Percentiles rank a stretch among this genome's conserved stretches.
Evolutionary conservation across 1,284 basidiomycete genomes (phyloP).

Genomic region (Apiotrichum sp.): DNA sequence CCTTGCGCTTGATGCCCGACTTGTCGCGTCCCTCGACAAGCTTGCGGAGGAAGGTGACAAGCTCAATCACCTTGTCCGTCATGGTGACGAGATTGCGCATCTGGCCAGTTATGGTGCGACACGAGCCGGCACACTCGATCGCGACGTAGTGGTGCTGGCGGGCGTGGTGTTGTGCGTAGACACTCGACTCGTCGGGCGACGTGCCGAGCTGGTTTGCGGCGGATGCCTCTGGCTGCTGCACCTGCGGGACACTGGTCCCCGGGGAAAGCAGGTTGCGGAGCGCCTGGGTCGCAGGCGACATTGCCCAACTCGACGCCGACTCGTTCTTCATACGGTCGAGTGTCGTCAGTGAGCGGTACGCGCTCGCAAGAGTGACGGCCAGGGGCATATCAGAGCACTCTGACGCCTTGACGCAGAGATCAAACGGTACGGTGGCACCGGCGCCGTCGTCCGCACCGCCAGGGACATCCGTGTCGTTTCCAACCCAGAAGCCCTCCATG

Average conservation of each 20-base stretch:
- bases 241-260: neutral
- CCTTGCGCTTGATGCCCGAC: constrained; percentile 27
- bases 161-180: constrained; percentile 16
- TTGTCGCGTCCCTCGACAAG: constrained; percentile 38
- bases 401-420: constrained; percentile 44
- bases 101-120: constrained; percentile 39
- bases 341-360: constrained; percentile 28
- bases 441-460: constrained; percentile 36
- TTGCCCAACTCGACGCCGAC: constrained; percentile 23
- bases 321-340: constrained; percentile 24
- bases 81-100: constrained; percentile 35
- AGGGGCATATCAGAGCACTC: constrained; percentile 46
- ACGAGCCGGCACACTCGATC: constrained; percentile 41
- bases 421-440: constrained; percentile 30
- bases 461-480: constrained; percentile 47
- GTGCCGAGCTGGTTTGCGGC: constrained; percentile 10
- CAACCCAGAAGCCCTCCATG: constrained; percentile 54
- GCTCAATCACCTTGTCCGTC: constrained; percentile 40
- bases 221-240: neutral
- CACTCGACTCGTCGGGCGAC: constrained; percentile 16
- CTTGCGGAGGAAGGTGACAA: constrained; percentile 41
- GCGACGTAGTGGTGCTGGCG: constrained; percentile 34
- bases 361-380: constrained; percentile 15
- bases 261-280: constrained; percentile 42
- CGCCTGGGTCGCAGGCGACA: constrained; percentile 41